Evolutionary conservation across 768 basidiomycete species (phyloP).

Genomic region (Leccinum incarnatum): DNA sequence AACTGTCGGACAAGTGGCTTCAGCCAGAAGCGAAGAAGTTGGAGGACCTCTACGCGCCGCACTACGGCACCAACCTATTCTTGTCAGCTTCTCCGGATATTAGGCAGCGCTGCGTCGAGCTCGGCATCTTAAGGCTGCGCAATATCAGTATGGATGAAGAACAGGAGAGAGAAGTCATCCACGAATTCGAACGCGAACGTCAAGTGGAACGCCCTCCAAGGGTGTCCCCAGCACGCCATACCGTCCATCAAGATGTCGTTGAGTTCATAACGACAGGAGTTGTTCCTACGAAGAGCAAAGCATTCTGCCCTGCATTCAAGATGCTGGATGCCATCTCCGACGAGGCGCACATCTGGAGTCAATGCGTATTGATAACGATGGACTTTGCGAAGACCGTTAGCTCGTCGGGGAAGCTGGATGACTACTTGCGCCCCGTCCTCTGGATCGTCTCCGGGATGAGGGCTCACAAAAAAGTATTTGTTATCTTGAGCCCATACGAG

Average conservation of each 20-base stretch:
- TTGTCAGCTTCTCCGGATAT: not conserved
- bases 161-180: constrained; percentile 48
- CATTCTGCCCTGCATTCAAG: constrained; percentile 20
- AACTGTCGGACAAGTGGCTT: constrained; percentile 33
- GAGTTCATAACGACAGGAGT: constrained; percentile 31
- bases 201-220: constrained; percentile 37
- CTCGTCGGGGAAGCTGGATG: not conserved
- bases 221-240: constrained; percentile 23
- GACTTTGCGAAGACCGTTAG: constrained; percentile 19
- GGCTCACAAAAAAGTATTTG: constrained; percentile 13
- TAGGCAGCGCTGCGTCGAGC: constrained; percentile 2
- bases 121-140: constrained; percentile 1
- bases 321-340: constrained; percentile 9
- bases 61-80: no score
- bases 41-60: constrained; percentile 20
- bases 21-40: constrained; percentile 39
- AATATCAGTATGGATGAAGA: constrained; percentile 11
- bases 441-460: constrained; percentile 24
- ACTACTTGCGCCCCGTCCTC: constrained; percentile 29
- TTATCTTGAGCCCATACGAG: constrained; percentile 44
- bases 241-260: constrained; percentile 19
- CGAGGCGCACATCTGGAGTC: constrained; percentile 25
- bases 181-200: constrained; percentile 43
- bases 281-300: constrained; percentile 12
- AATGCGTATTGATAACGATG: constrained; percentile 8